A percentile compares a stretch with the other conserved stretches of the same genome.
Evolutionary conservation across 257 asterid species (phyloP).

Genomic region (Plantago major): DNA sequence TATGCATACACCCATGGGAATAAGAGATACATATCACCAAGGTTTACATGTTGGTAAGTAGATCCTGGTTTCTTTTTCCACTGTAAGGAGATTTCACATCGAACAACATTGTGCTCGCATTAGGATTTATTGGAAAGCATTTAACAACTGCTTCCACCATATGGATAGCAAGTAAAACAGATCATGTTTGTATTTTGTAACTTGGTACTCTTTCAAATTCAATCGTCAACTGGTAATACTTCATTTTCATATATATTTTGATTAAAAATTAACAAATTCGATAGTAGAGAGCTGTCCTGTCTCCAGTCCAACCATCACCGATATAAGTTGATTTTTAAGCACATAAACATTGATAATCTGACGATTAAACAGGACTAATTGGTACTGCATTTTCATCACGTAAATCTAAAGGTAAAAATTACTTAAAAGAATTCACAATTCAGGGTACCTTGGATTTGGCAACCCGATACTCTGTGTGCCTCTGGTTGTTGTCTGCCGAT

Average conservation of each 20-base stretch:
- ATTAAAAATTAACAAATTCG: not conserved
- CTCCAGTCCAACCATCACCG: not conserved
- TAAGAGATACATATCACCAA: too few relatives aligned
- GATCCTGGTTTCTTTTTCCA: not conserved
- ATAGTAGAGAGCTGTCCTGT: not conserved
- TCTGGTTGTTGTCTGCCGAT: constrained; percentile 42
- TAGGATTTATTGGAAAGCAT: too few relatives aligned
- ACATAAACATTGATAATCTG: constrained; percentile 5
- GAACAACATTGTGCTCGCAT: not conserved
- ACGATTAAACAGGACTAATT: not conserved
- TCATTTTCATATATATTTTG: constrained; percentile 1
- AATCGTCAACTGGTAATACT: not conserved
- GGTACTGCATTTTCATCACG: not conserved
- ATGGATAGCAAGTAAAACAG: not conserved
- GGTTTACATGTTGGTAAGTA: too few relatives aligned
- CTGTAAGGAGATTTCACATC: not conserved
- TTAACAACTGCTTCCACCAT: not conserved
- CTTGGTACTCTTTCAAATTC: not conserved
- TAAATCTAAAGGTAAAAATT: not conserved
- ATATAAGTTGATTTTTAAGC: constrained; percentile 9
- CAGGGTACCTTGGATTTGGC: constrained; percentile 54
- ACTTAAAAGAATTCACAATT: constrained; percentile 14
- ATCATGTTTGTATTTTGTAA: not conserved
- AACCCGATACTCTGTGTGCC: constrained; percentile 40
- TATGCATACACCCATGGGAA: too few relatives aligned